Conservation (phyloP, 257 asterid genomes). For the Echium plantagineum region DNA sequence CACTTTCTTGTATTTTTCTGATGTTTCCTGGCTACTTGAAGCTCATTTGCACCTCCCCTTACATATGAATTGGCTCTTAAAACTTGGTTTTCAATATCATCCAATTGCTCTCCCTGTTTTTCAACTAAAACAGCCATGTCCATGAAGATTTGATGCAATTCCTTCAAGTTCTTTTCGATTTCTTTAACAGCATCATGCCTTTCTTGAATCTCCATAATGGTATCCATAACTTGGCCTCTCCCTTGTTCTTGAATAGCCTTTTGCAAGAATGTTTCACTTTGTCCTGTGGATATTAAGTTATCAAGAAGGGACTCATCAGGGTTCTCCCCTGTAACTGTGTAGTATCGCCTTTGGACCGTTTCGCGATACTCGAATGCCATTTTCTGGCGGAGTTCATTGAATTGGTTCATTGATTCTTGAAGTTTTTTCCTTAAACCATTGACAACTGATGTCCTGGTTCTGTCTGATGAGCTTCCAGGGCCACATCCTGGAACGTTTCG, state of each 20-base stretch:
- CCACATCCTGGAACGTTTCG: constrained; percentile 32
- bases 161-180: constrained; percentile 29
- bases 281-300: constrained; percentile 23
- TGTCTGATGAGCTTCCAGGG: constrained; percentile 32
- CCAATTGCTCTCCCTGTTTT: constrained; percentile 29
- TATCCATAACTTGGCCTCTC: constrained; percentile 39
- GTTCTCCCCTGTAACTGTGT: constrained; percentile 36
- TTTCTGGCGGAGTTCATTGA: constrained; percentile 31
- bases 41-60: constrained; percentile 22
- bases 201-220: constrained; percentile 37
- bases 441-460: constrained; percentile 33
- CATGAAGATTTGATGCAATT: constrained; percentile 31
- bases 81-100: constrained; percentile 34
- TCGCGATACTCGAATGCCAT: constrained; percentile 32
- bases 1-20: constrained; percentile 38
- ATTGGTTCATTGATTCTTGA: constrained; percentile 26
- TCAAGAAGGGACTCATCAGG: constrained; percentile 28
- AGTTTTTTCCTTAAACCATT: constrained; percentile 35
- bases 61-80: constrained; percentile 35
- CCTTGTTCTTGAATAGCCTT: constrained; percentile 43
- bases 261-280: constrained; percentile 35
- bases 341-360: constrained; percentile 31
- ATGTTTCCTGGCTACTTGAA: constrained; percentile 27
- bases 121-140: constrained; percentile 38
- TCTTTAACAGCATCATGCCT: constrained; percentile 45